Conservation (phyloP, 2,329 filamentous ascomycete genomes). For the Verticillium nubilum region DNA sequence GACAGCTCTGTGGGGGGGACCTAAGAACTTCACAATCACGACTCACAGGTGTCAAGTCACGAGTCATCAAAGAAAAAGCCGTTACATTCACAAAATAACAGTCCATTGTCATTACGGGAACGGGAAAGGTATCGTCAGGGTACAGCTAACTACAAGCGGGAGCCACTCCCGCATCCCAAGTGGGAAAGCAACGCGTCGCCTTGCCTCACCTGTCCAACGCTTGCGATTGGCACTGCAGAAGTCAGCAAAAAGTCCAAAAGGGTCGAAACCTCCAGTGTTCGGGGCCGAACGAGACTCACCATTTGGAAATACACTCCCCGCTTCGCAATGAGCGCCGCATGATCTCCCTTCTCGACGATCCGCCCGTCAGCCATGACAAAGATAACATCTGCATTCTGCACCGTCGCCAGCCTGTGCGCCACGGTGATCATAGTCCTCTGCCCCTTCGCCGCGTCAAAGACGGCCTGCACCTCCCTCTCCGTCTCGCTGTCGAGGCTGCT, state of each 20-base stretch:
- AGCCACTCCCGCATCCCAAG: background rate
- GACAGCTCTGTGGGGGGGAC: background rate
- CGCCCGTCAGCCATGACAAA: slow-evolving; percentile 36
- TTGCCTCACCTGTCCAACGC: slow-evolving; percentile 5
- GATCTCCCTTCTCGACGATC: slow-evolving; percentile 34
- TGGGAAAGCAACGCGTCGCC: background rate
- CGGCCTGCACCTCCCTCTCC: slow-evolving; percentile 45
- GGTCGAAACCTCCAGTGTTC: background rate
- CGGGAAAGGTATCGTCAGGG: background rate
- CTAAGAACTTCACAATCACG: background rate
- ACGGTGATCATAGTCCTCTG: slow-evolving; percentile 31
- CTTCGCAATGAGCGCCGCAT: slow-evolving; percentile 16
- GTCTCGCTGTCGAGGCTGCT: slow-evolving; percentile 49
- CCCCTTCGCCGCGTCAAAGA: slow-evolving; percentile 20
- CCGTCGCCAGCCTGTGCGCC: slow-evolving; percentile 35
- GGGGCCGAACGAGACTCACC: slow-evolving; percentile 1
- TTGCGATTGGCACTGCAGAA: slow-evolving; percentile 11
- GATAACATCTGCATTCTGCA: slow-evolving; percentile 37
- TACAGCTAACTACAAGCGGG: background rate
- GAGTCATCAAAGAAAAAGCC: background rate
- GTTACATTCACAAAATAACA: background rate
- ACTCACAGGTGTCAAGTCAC: background rate
- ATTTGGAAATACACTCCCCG: slow-evolving; percentile 13
- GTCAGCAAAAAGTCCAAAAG: background rate
- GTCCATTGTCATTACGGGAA: background rate